These are phyloP conservation scores for Plasmodium fragile DNA, from an alignment of 169 alveolate genomes.

Conservation along the genomic window DNA sequence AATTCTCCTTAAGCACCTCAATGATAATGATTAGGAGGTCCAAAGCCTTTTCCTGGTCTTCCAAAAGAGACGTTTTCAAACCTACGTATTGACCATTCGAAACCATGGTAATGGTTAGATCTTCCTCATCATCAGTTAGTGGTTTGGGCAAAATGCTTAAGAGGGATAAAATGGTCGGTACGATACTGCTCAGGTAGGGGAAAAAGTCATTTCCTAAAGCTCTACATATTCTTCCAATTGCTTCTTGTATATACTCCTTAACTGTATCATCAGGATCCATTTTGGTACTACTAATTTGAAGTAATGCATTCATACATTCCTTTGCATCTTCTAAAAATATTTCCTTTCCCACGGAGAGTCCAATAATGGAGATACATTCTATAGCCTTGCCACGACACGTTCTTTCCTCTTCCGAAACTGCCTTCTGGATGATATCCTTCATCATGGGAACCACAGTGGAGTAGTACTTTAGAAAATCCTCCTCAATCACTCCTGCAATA, in stretches of 20 bases:
- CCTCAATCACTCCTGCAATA: conserved; percentile 93
- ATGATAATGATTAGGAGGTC: conserved; percentile 79
- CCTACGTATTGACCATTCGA: conserved; percentile 86
- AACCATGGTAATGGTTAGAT: conserved; percentile 83
- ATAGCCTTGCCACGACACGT: conserved; percentile 92
- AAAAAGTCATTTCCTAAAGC: conserved; percentile 89
- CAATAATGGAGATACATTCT: conserved; percentile 93
- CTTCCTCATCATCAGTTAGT: conserved; percentile 77
- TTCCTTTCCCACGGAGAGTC: conserved; percentile 89
- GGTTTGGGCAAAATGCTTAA: conserved; percentile 44
- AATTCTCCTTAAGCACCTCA: conserved; percentile 84
- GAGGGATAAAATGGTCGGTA: conserved; percentile 84
- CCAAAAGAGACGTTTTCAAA: conserved; percentile 82
- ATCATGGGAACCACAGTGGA: conserved; percentile 89
- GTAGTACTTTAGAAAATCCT: conserved; percentile 89
- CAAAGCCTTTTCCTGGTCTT: conserved; percentile 83
- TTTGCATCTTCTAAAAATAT: conserved; percentile 88
- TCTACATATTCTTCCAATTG: conserved; percentile 91
- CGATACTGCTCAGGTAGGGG: conserved; percentile 90
- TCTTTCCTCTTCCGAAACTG: conserved; percentile 86
- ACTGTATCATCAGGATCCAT: conserved; percentile 92
- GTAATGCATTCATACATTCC: conserved; percentile 89
- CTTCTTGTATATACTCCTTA: conserved; percentile 90
- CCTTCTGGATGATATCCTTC: conserved; percentile 86
- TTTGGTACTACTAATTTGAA: conserved; percentile 86